Base-by-base conservation (phyloP, 225 moss, liverwort and hornwort genomes). In the Thuidium tamariscinum region DNA sequence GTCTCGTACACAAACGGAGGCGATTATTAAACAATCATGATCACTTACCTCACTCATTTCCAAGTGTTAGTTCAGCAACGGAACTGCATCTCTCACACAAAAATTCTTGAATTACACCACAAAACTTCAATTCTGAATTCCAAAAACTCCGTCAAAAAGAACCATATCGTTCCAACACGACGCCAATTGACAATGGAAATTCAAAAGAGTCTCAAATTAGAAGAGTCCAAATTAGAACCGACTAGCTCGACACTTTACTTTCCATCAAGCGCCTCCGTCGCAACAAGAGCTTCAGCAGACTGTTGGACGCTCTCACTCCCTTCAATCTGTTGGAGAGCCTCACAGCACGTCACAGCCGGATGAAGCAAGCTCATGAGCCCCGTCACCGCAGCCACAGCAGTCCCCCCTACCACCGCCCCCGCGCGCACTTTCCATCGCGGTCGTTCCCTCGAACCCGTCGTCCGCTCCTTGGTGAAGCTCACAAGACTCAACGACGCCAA, bases 351-450 rank as follows among this genome's bases (percentile, higher is more conserved):
- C 72, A 81, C 82, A 88, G 48, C 63, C 39, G 86, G 86, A 42
- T 83, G 88, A 3, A 90, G 41, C 88, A 90, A 88, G 84, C 86
- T 90, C 81, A 82, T 41, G 37, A 91, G 30, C 49, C 83, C 91
- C 69, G 89, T 27, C 27, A 74, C 51, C 52, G 86, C 86, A 44
- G 84, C 88, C 77, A 88, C 82, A 19, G 69, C 86, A 46, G 61
- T 13, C 22, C 86, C 89, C 78, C 86, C 91, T 72, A 80, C 88
- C 29, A 81, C 57, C 46, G 63, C 51, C 30, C 68, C 82, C 55
- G 62, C 85, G 16, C 85, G 68, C 57, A 56, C n/a, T 85, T 74
- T 69, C 90, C 92, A 88, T 85, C 88, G 74, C 84, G 27, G 7
- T 13, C 79, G 69, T 48, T 88, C 82, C 52, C 57, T 65, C 17